A percentile compares a stretch with the other conserved stretches of the same genome.
These are phyloP conservation scores for Endoconidiophora laricicola DNA, from an alignment of 2,329 filamentous ascomycete species.

Conservation along the genomic window DNA sequence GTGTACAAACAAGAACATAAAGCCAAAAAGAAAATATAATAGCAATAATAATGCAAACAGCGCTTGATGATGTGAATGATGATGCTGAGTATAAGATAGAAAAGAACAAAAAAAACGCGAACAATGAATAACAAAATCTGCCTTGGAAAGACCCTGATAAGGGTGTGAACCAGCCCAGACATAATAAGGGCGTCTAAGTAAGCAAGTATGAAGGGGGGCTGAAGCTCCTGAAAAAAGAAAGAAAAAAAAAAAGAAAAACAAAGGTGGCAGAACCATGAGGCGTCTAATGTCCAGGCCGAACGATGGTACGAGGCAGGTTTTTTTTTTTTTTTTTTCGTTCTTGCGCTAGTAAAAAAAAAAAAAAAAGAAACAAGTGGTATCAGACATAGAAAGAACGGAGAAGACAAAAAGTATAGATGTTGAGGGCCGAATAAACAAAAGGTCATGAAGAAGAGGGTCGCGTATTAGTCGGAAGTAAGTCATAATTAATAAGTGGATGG, in stretches of 20 bases:
- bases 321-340: neutral
- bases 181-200: too few species aligned
- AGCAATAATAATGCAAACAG: neutral
- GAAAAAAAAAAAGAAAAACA: neutral
- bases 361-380: neutral
- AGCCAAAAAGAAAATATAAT: neutral
- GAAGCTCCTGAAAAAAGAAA: neutral
- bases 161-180: too few species aligned
- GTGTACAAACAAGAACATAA: neutral
- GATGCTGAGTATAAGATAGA: neutral
- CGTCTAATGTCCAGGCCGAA: too few species aligned
- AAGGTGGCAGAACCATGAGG: neutral
- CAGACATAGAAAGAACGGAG: neutral
- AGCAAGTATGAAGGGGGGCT: too few species aligned
- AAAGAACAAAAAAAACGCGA: neutral
- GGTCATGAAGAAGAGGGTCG: neutral
- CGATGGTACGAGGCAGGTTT: neutral
- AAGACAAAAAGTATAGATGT: neutral
- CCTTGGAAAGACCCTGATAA: too few species aligned
- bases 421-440: neutral
- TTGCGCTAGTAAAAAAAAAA: neutral
- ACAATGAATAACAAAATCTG: neutral
- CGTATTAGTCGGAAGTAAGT: too few species aligned
- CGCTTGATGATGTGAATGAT: too few species aligned
- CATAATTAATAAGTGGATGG: constrained; percentile 20